Evolutionary conservation across 2,329 filamentous ascomycete species (phyloP).

Genomic region (Aureobasidium sp.): DNA sequence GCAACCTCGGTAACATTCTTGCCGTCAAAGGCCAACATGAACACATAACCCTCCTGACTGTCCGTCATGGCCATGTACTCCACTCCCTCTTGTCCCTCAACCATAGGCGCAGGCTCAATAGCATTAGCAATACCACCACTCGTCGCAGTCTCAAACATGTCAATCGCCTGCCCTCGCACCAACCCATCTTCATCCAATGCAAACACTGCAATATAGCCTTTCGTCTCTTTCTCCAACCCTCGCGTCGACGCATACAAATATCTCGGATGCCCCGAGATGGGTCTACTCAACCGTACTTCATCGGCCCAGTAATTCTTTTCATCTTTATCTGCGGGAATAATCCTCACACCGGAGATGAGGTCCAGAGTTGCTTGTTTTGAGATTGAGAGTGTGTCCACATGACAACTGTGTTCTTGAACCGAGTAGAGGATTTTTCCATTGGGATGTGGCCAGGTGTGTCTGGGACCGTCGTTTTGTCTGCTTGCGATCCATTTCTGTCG

Average conservation of each 20-base stretch:
- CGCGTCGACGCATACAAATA: constrained; percentile 29
- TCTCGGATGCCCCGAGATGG: constrained; percentile 19
- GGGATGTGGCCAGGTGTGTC: constrained; percentile 29
- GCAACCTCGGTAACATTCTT: constrained; percentile 24
- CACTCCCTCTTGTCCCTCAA: constrained; percentile 15
- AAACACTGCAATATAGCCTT: constrained; percentile 27
- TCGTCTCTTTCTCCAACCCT: constrained; percentile 25
- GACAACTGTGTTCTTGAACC: constrained; percentile 30
- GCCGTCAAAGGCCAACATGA: constrained; percentile 27
- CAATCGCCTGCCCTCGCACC: constrained; percentile 21
- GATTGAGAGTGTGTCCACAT: constrained; percentile 27
- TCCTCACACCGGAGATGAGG: constrained; percentile 23
- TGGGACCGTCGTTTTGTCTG: constrained; percentile 25
- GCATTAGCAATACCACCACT: constrained; percentile 30
- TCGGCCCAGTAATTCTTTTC: constrained; percentile 29
- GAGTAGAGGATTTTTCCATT: constrained; percentile 27
- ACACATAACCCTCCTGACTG: constrained; percentile 27
- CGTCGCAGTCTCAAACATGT: constrained; percentile 29
- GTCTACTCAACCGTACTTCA: constrained; percentile 27
- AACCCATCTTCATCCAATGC: constrained; percentile 22
- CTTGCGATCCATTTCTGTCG: constrained; percentile 25
- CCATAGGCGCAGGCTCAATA: constrained; percentile 25
- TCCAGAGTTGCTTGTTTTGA: constrained; percentile 22
- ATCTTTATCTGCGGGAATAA: constrained; percentile 27
- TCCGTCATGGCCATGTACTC: constrained; percentile 30